These are phyloP conservation scores for Krasilnikovozyma curviuscula DNA, from an alignment of 768 basidiomycete species.

Conservation along the genomic window DNA sequence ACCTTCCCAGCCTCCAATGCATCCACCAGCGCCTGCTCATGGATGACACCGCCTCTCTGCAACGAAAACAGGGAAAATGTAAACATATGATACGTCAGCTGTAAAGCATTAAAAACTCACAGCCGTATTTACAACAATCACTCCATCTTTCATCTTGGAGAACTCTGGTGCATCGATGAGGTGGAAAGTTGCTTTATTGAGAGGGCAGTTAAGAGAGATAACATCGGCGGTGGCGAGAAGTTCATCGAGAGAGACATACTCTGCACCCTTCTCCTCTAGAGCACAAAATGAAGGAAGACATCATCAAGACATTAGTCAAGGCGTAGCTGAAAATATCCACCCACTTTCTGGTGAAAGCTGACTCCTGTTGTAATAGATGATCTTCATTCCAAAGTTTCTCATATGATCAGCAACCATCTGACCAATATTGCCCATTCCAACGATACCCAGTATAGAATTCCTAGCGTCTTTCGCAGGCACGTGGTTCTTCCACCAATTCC, in stretches of 20 bases:
- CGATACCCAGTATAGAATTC: background rate
- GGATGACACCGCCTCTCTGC: conserved; percentile 64
- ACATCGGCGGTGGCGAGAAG: background rate
- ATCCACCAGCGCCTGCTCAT: conserved; percentile 66
- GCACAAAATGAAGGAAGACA: too few relatives aligned
- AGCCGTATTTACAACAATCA: conserved; percentile 68
- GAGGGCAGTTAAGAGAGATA: background rate
- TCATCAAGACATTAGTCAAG: too few relatives aligned
- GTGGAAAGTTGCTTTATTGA: background rate
- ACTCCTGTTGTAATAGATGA: background rate
- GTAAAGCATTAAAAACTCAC: too few relatives aligned
- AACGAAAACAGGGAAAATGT: conserved; percentile 34
- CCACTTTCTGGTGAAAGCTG: background rate
- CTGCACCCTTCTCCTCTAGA: too few relatives aligned
- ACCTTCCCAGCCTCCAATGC: conserved; percentile 78
- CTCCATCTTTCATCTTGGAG: conserved; percentile 51
- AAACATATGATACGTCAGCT: conserved; percentile 43
- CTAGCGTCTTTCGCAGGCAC: background rate
- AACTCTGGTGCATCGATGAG: conserved; percentile 31
- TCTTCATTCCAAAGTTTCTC: background rate
- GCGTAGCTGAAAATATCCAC: background rate
- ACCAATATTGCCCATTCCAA: background rate
- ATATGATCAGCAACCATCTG: background rate
- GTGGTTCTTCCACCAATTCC: background rate
- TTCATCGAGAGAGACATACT: background rate